Evolutionary conservation across 805 yeast species (phyloP).

Genomic region (Danielia reshetovae): DNA sequence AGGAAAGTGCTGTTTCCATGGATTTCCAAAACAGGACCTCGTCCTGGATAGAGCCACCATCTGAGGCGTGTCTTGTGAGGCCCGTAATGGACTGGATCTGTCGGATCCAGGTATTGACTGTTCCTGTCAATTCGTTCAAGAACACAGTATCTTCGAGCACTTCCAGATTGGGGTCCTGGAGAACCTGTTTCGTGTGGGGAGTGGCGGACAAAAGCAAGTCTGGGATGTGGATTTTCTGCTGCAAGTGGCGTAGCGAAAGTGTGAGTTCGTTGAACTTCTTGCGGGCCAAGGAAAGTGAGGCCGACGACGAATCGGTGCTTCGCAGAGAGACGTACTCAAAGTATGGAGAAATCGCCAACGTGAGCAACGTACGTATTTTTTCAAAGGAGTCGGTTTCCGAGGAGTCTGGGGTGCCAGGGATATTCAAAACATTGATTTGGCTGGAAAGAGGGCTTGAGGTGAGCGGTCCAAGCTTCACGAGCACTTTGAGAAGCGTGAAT

Average conservation of each 20-base stretch:
- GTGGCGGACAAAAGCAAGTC: constrained; percentile 53
- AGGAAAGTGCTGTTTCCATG: constrained; percentile 55
- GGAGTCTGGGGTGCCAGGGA: constrained; percentile 4
- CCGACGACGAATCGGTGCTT: constrained; percentile 3
- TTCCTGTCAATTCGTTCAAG: constrained; percentile 64
- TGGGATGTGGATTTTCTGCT: constrained; percentile 66
- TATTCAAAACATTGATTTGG: constrained; percentile 15
- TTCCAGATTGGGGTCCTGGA: constrained; percentile 25
- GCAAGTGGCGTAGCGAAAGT: constrained; percentile 60
- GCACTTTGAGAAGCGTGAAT: constrained; percentile 7
- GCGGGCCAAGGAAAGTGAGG: constrained; percentile 23
- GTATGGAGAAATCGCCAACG: constrained; percentile 63
- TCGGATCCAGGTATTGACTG: constrained; percentile 72
- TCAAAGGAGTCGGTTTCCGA: constrained; percentile 36
- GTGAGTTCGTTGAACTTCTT: constrained; percentile 68
- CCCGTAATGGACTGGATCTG: constrained; percentile 55
- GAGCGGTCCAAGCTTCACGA: constrained; percentile 11
- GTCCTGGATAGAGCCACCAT: constrained; percentile 51
- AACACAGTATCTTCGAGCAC: constrained; percentile 43
- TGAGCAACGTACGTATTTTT: constrained; percentile 54
- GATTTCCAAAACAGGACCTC: constrained; percentile 80
- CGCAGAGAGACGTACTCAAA: constrained; percentile 47
- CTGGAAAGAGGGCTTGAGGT: constrained; percentile 5
- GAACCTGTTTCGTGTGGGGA: constrained; percentile 33
- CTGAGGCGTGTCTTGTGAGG: constrained; percentile 47